Evolutionary conservation across 371 early-diverging fungal species (phyloP).

Genomic region (Saksenaea oblongispora): DNA sequence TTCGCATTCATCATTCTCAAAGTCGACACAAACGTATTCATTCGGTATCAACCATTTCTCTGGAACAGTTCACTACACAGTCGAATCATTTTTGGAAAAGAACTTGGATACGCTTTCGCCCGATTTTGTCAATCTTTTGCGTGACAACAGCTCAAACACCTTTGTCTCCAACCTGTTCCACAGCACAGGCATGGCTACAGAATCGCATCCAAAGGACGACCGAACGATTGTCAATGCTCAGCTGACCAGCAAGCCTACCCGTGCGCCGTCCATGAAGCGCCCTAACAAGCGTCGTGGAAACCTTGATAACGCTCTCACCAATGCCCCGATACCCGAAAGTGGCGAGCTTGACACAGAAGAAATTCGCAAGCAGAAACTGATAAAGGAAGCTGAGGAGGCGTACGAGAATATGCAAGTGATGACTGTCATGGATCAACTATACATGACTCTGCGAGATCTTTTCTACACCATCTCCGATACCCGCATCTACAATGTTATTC

Average conservation of each 20-base stretch:
- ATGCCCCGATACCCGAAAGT: conserved; percentile 17
- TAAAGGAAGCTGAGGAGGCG: conserved; percentile 51
- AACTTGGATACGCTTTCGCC: conserved; percentile 75
- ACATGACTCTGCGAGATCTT: conserved; percentile 67
- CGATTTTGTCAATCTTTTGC: conserved; percentile 84
- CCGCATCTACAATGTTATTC: conserved; percentile 84
- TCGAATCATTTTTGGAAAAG: conserved; percentile 69
- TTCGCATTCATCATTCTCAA: conserved; percentile 37
- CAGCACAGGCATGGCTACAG: conserved; percentile 76
- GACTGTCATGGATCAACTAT: conserved; percentile 70
- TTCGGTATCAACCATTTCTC: conserved; percentile 82
- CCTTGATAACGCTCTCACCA: not conserved
- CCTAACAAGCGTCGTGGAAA: conserved; percentile 35
- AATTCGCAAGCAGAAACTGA: conserved; percentile 32
- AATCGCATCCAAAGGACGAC: conserved; percentile 80
- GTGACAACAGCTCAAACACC: conserved; percentile 66
- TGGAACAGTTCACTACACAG: conserved; percentile 69
- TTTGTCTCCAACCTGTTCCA: conserved; percentile 86
- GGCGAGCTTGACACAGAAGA: conserved; percentile 21
- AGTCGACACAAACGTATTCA: conserved; percentile 36
- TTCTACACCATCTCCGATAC: conserved; percentile 76
- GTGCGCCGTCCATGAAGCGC: conserved; percentile 70
- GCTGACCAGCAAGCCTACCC: conserved; percentile 67
- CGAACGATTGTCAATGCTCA: conserved; percentile 47
- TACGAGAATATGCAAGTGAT: conserved; percentile 55